Conservation (phyloP, 1,139 yeast genomes). For the Arxiozyma telluris region DNA sequence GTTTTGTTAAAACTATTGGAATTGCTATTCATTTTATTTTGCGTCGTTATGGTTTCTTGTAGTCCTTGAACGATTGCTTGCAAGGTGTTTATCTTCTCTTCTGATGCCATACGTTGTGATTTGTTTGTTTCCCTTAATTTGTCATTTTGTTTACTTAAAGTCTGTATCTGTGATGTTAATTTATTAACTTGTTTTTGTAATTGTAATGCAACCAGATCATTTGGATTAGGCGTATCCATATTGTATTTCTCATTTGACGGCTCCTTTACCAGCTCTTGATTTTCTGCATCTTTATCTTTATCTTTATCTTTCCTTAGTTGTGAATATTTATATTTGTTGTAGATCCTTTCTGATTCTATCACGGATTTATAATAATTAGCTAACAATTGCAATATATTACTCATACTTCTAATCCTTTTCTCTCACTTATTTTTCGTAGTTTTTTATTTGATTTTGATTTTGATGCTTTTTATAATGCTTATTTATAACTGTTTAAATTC, state of each 20-base stretch:
- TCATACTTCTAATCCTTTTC: slow-evolving; percentile 10
- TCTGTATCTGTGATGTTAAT: slow-evolving; percentile 25
- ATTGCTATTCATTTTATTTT: neutral
- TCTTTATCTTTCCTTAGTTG: neutral
- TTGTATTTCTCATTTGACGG: neutral
- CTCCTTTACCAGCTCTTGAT: neutral
- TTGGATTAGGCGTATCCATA: neutral
- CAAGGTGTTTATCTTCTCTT: slow-evolving; percentile 31
- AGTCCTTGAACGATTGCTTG: slow-evolving; percentile 25
- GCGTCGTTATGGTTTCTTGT: slow-evolving; percentile 9
- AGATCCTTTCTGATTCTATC: slow-evolving; percentile 1
- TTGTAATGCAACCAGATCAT: slow-evolving; percentile 18
- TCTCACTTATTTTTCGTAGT: too few species aligned
- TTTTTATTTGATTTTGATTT: too few species aligned
- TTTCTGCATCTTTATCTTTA: neutral
- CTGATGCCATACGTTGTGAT: slow-evolving; percentile 30
- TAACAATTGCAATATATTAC: slow-evolving; percentile 19
- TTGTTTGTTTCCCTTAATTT: slow-evolving; percentile 24
- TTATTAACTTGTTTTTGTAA: slow-evolving; percentile 32
- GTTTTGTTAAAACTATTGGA: neutral
- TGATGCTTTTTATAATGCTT: neutral
- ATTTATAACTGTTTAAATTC: neutral
- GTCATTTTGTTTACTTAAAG: slow-evolving; percentile 26
- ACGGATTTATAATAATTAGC: slow-evolving; percentile 24
- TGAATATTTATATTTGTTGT: neutral